Percentiles rank a stretch among this genome's conserved stretches.
Conservation (phyloP, 805 yeast species). For the Lachancea dasiensis region DNA sequence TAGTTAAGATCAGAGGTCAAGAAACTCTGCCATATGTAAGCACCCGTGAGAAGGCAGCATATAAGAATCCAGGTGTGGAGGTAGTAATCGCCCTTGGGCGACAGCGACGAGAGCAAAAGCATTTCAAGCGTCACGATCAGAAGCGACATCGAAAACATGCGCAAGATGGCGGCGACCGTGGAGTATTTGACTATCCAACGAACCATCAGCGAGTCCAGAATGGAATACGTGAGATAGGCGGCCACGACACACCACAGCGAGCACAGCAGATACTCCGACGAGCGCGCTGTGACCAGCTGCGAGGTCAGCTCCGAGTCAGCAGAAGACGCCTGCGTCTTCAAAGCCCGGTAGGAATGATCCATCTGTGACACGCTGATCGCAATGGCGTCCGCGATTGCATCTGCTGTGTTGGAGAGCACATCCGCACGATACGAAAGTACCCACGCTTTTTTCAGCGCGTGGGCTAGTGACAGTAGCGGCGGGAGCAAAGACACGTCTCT, state of each 20-base stretch:
- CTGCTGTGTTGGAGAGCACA: constrained; percentile 14
- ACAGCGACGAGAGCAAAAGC: constrained; percentile 57
- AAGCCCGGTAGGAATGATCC: too few species aligned
- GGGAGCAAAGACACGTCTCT: constrained; percentile 72
- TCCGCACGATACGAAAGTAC: constrained; percentile 17
- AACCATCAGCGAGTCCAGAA: constrained; percentile 82
- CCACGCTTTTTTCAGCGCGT: constrained; percentile 34
- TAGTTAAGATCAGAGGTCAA: constrained; percentile 68
- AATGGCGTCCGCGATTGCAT: constrained; percentile 12
- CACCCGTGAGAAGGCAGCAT: constrained; percentile 74
- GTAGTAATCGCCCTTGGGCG: constrained; percentile 65
- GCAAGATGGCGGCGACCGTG: constrained; percentile 77
- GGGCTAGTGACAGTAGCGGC: constrained; percentile 49
- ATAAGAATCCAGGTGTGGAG: constrained; percentile 88
- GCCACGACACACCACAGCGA: constrained; percentile 93
- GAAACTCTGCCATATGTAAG: constrained; percentile 81
- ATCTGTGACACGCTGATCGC: constrained; percentile 19
- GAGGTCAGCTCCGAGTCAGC: constrained; percentile 18
- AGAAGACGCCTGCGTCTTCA: constrained; percentile 24
- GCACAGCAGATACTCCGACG: constrained; percentile 74
- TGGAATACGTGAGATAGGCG: constrained; percentile 75
- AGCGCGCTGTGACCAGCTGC: constrained; percentile 51
- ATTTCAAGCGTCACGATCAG: constrained; percentile 66
- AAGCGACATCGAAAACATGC: constrained; percentile 79
- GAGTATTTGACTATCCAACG: constrained; percentile 92